Conservation (phyloP, 352 stramenopile genomes). For the Phytophthora melonis region DNA sequence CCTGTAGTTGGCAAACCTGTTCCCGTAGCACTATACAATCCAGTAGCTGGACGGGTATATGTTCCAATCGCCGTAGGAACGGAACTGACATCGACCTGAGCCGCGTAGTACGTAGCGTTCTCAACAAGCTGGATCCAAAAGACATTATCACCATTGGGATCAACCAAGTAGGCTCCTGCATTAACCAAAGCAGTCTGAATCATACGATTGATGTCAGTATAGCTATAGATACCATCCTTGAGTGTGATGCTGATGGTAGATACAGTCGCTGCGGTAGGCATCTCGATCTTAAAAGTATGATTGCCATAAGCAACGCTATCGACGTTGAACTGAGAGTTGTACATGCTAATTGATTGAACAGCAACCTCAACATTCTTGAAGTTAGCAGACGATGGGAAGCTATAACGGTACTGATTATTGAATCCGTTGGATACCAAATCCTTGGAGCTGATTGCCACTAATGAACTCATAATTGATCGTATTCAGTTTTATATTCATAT, state of each 20-base stretch:
- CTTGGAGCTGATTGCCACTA: background rate
- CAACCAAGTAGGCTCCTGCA: too few species aligned
- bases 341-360: conserved; percentile 11
- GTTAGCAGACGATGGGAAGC: background rate
- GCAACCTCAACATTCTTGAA: conserved; percentile 1
- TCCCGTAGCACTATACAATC: too few species aligned
- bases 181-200: too few species aligned
- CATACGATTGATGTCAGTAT: too few species aligned
- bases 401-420: background rate
- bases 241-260: background rate
- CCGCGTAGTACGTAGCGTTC: too few species aligned
- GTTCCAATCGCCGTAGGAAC: too few species aligned
- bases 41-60: too few species aligned
- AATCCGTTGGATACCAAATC: background rate
- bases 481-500: background rate
- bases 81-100: too few species aligned
- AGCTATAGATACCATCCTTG: conserved; percentile 6
- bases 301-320: background rate
- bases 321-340: background rate
- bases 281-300: background rate
- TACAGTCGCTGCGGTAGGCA: conserved; percentile 2
- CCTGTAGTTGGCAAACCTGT: conserved; percentile 20
- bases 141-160: too few species aligned
- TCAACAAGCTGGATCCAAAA: too few species aligned
- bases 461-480: background rate